Conservation (phyloP, 768 basidiomycete genomes). For the Pleurotus ostreatus region DNA sequence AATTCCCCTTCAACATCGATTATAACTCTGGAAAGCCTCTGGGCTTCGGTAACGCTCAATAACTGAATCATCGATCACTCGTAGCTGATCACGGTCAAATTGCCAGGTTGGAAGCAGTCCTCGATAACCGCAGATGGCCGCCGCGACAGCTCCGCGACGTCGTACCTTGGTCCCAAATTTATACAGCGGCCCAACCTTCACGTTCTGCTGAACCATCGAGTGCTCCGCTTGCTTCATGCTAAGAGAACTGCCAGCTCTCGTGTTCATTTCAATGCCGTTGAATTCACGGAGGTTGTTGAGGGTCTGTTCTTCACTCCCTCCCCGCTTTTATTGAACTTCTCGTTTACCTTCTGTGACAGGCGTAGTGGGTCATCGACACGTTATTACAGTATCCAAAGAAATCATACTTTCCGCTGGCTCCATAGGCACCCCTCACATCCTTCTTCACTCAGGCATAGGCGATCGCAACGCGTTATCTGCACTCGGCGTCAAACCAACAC, state of each 20-base stretch:
- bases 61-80: not conserved
- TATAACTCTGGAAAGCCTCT: conserved; percentile 29
- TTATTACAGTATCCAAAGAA: conserved; percentile 12
- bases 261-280: conserved; percentile 13
- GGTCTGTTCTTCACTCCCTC: not conserved
- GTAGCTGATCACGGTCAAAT: not conserved
- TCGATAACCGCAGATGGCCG: conserved; percentile 16
- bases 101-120: conserved; percentile 19
- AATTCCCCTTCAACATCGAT: conserved; percentile 33
- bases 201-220: conserved; percentile 19
- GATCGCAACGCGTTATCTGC: not conserved
- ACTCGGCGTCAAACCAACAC: conserved; percentile 11
- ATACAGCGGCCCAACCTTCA: conserved; percentile 20
- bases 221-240: conserved; percentile 11
- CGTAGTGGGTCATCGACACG: not conserved
- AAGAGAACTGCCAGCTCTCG: not conserved
- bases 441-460: conserved; percentile 25
- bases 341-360: not conserved
- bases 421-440: conserved; percentile 22
- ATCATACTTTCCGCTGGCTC: conserved; percentile 26
- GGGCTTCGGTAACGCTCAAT: conserved; percentile 23
- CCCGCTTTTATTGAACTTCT: not conserved
- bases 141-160: conserved; percentile 22
- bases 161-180: conserved; percentile 20
- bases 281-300: conserved; percentile 11